Percentiles rank a stretch among this genome's conserved stretches.
Evolutionary conservation across 208 protist species (phyloP).

Genomic region (Acanthamoeba culbertsoni): DNA sequence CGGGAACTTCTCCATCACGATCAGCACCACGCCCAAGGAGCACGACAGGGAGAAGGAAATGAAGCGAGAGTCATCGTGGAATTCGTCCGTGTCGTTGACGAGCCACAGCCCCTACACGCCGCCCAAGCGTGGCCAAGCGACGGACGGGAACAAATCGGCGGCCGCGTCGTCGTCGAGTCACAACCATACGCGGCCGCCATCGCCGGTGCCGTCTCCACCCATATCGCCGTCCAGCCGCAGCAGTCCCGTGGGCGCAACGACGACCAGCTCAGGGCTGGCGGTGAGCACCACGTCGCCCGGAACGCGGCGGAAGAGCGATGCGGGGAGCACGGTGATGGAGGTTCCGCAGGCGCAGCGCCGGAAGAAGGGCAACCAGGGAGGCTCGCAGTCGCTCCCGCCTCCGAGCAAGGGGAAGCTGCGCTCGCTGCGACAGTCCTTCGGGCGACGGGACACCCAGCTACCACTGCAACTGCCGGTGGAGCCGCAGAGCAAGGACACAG

Average conservation of each 20-base stretch:
- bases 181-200: background rate
- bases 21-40: background rate
- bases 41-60: background rate
- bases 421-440: slow-evolving; percentile 17
- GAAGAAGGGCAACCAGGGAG: background rate
- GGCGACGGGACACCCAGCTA: background rate
- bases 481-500: no score
- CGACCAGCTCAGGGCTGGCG: background rate
- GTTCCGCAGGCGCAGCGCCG: background rate
- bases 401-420: background rate
- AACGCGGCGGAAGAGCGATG: background rate
- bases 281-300: background rate
- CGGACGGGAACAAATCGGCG: background rate
- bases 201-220: background rate
- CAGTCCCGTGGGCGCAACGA: background rate
- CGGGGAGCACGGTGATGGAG: background rate
- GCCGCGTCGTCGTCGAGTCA: background rate
- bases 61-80: background rate
- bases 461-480: no score
- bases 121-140: background rate
- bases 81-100: no score
- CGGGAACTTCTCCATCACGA: no score
- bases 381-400: background rate
- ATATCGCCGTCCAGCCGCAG: background rate
- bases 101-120: background rate